phyloP scores from a whole-genome alignment of 2,329 filamentous ascomycete species.

The Ceratocystis alfenasii region DNA sequence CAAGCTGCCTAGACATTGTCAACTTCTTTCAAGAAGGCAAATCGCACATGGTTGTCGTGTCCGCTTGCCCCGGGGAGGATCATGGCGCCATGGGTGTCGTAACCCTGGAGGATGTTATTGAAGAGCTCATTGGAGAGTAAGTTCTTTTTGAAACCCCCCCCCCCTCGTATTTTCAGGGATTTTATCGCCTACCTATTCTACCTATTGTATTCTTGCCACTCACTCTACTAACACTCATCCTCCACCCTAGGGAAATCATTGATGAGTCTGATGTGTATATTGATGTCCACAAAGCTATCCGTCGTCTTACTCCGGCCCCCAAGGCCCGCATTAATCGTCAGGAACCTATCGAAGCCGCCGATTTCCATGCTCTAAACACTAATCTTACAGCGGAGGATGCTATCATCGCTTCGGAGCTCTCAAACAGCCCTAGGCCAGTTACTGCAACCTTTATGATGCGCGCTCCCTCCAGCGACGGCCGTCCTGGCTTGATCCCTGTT shows the following conservation, averaged over 20 bases:
- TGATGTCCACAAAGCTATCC: conserved; percentile 95
- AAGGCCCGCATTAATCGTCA: conserved; percentile 48
- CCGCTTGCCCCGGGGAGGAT: conserved; percentile 77
- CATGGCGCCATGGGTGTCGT: conserved; percentile 86
- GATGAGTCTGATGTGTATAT: conserved; percentile 98
- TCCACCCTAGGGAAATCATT: conserved; percentile 67
- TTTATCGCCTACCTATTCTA: no score
- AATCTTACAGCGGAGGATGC: not conserved
- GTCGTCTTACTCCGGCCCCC: conserved; percentile 74
- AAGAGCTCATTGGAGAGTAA: conserved; percentile 94
- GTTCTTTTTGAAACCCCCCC: conserved; percentile 30
- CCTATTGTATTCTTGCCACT: no score
- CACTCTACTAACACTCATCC: conserved; percentile 24
- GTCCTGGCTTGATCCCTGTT: conserved; percentile 36
- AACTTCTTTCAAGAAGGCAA: conserved; percentile 99
- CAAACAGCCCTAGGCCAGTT: conserved; percentile 30
- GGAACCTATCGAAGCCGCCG: conserved; percentile 27
- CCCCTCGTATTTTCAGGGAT: not conserved
- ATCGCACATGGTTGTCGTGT: conserved; percentile 96
- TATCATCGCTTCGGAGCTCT: conserved; percentile 9
- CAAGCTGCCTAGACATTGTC: conserved; percentile 93
- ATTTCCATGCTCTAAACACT: conserved; percentile 17
- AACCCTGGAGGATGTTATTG: conserved; percentile 94
- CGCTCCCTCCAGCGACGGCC: conserved; percentile 43
- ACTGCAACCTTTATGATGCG: conserved; percentile 49